These are phyloP conservation scores for Botrytis porri DNA, from an alignment of 2,329 filamentous ascomycete genomes.

Conservation along the genomic window DNA sequence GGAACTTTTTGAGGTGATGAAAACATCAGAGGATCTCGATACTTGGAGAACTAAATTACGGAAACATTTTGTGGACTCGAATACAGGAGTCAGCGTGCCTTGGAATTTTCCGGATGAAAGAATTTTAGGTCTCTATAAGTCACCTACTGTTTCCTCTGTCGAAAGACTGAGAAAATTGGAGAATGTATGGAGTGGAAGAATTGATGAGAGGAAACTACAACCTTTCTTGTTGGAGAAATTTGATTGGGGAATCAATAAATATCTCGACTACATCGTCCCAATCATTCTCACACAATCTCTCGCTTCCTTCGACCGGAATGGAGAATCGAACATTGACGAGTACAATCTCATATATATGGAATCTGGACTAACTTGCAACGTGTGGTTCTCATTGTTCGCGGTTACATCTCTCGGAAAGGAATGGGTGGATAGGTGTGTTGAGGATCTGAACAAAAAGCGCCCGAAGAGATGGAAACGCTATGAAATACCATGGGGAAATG, in stretches of 20 bases:
- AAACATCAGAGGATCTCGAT: background rate
- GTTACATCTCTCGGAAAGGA: background rate
- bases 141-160: conserved; percentile 15
- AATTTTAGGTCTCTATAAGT: conserved; percentile 20
- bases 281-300: conserved; percentile 21
- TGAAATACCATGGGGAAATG: background rate
- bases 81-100: conserved; percentile 15
- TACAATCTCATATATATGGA: conserved; percentile 11
- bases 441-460: background rate
- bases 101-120: conserved; percentile 17
- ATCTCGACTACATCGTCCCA: conserved; percentile 20
- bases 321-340: background rate
- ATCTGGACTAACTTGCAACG: background rate
- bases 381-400: background rate
- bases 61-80: background rate
- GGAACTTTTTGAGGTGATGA: background rate
- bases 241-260: conserved; percentile 22
- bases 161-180: conserved; percentile 4
- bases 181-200: background rate
- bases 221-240: conserved; percentile 22
- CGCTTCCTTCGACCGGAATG: background rate
- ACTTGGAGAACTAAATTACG: conserved; percentile 15
- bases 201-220: conserved; percentile 20
- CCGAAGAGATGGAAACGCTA: background rate
- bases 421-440: background rate